phyloP scores from a whole-genome alignment of 768 basidiomycete genomes.

The Tylopilus cervinicoccineus region DNA sequence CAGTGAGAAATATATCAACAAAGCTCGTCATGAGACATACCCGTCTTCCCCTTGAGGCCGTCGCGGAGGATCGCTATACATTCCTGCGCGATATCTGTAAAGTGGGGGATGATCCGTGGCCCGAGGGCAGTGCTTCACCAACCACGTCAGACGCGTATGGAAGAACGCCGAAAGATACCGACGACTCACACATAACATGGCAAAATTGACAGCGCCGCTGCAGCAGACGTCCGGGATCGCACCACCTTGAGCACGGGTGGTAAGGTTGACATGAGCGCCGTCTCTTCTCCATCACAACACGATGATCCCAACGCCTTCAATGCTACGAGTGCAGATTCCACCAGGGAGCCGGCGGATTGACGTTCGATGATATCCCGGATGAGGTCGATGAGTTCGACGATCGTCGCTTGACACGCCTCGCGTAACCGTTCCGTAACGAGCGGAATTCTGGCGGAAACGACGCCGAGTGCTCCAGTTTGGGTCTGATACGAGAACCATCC shows the following conservation, averaged over 20 bases:
- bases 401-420: conserved; percentile 40
- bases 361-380: conserved; percentile 47
- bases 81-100: conserved; percentile 65
- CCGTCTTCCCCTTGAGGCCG: conserved; percentile 25
- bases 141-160: conserved; percentile 2
- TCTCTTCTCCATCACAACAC: conserved; percentile 62
- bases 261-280: conserved; percentile 52
- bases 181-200: conserved; percentile 56
- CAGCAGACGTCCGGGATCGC: conserved; percentile 35
- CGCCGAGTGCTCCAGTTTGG: conserved; percentile 62
- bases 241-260: conserved; percentile 53
- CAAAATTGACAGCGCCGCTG: conserved; percentile 50
- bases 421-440: conserved; percentile 57
- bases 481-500: conserved; percentile 38
- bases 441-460: conserved; percentile 64
- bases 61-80: conserved; percentile 48
- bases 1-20: background rate
- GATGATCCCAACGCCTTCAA: conserved; percentile 58
- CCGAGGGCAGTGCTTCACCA: conserved; percentile 64
- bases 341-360: conserved; percentile 38
- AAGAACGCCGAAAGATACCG: background rate
- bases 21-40: conserved; percentile 28
- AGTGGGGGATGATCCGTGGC: conserved; percentile 83
- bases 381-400: conserved; percentile 50
- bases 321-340: conserved; percentile 51